Evolutionary conservation across 441 rosid genomes (phyloP).

Genomic region (Brassica balearica): DNA sequence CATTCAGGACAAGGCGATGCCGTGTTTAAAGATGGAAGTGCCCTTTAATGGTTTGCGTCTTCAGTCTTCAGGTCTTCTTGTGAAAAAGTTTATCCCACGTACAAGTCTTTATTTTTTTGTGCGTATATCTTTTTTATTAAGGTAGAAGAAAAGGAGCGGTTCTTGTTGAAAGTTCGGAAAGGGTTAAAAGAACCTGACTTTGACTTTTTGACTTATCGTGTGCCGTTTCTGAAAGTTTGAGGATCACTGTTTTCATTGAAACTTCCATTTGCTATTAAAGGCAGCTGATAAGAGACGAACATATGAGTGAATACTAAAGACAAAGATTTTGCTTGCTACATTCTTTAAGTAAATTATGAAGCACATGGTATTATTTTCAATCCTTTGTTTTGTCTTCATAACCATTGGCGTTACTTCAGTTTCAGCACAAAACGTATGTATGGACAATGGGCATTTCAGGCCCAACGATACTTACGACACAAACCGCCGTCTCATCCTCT

Average conservation of each 20-base stretch:
- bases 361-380: background rate
- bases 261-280: conserved; percentile 10
- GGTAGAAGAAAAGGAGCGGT: background rate
- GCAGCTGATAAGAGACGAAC: background rate
- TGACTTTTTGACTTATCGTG: conserved; percentile 8
- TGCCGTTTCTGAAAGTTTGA: conserved; percentile 2
- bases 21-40: background rate
- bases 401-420: conserved; percentile 21
- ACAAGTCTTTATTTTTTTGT: background rate
- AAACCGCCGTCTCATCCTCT: conserved; percentile 47
- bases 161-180: background rate
- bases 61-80: background rate
- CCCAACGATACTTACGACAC: conserved; percentile 44
- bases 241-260: background rate
- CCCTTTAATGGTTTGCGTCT: background rate
- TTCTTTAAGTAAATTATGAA: conserved; percentile 6
- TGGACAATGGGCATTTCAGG: conserved; percentile 22
- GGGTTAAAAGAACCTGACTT: conserved; percentile 1
- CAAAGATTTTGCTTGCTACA: background rate
- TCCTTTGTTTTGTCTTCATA: conserved; percentile 31
- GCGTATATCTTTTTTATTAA: background rate
- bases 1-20: background rate
- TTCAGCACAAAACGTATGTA: conserved; percentile 41
- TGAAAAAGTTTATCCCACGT: background rate
- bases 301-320: background rate